phyloP scores from a whole-genome alignment of 202 grass and related monocot species.

The Zoysia matrella region DNA sequence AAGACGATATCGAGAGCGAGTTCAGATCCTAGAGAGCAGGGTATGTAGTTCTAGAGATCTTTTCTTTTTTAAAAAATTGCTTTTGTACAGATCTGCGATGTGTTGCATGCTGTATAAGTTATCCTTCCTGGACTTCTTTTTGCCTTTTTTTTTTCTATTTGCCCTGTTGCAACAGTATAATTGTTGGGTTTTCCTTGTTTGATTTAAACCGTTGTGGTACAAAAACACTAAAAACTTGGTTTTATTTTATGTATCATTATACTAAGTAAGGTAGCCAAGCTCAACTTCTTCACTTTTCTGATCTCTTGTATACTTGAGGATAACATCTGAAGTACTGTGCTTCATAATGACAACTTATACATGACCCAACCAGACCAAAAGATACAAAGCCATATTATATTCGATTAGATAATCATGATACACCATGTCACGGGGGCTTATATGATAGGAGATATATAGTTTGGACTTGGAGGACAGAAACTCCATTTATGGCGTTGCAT shows the following conservation, averaged over 20 bases:
- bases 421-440: neutral
- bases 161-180: neutral
- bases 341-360: neutral
- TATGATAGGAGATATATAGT: neutral
- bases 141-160: too few relatives aligned
- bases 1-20: constrained; percentile 60
- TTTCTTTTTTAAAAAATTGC: constrained; percentile 26
- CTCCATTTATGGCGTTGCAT: neutral
- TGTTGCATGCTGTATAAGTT: constrained; percentile 30
- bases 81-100: neutral
- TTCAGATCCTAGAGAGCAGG: constrained; percentile 64
- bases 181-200: neutral
- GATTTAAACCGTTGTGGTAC: neutral
- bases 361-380: neutral
- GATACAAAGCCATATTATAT: neutral
- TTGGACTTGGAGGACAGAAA: neutral
- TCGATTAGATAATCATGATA: neutral
- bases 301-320: neutral
- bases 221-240: neutral
- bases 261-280: neutral
- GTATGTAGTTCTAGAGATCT: constrained; percentile 46
- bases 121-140: neutral
- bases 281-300: neutral
- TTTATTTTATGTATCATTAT: neutral
- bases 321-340: neutral